A percentile compares a stretch with the other conserved stretches of the same genome.
Conservation (phyloP, 2,329 filamentous ascomycete genomes). For the Aspergillus texensis region DNA sequence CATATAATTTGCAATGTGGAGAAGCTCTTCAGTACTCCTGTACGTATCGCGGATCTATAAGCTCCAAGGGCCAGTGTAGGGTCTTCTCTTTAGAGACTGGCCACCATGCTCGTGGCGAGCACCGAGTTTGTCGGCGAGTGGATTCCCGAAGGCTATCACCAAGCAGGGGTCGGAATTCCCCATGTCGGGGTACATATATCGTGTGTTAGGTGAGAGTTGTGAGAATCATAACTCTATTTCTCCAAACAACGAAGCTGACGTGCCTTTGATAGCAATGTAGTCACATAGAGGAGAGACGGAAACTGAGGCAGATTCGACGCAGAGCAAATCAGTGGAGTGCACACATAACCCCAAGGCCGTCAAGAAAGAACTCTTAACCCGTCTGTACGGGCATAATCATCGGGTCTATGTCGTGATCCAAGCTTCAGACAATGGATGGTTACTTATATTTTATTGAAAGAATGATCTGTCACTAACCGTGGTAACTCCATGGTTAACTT, state of each 20-base stretch:
- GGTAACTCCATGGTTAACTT: neutral
- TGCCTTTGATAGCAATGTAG: no score
- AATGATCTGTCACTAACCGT: rapidly evolving
- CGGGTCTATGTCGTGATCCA: no score
- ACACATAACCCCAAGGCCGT: no score
- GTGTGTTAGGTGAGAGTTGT: slow-evolving; percentile 43
- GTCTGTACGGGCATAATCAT: no score
- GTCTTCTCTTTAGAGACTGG: slow-evolving; percentile 58
- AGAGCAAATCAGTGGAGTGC: no score
- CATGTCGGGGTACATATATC: slow-evolving; percentile 67
- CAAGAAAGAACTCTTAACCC: no score
- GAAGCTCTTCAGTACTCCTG: no score
- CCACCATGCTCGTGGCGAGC: slow-evolving; percentile 66
- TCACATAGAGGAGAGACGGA: no score
- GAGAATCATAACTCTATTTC: neutral
- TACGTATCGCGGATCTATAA: slow-evolving; percentile 35
- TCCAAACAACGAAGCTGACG: no score
- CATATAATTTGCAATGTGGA: neutral
- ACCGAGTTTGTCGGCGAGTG: slow-evolving; percentile 56
- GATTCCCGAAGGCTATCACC: slow-evolving; percentile 27
- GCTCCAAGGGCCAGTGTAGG: slow-evolving; percentile 58
- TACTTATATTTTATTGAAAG: no score
- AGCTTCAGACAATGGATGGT: no score
- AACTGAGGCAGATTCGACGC: no score
- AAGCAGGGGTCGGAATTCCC: slow-evolving; percentile 55